Conservation (phyloP, 2,329 filamentous ascomycete species). For the Aspergillus viridinutans region DNA sequence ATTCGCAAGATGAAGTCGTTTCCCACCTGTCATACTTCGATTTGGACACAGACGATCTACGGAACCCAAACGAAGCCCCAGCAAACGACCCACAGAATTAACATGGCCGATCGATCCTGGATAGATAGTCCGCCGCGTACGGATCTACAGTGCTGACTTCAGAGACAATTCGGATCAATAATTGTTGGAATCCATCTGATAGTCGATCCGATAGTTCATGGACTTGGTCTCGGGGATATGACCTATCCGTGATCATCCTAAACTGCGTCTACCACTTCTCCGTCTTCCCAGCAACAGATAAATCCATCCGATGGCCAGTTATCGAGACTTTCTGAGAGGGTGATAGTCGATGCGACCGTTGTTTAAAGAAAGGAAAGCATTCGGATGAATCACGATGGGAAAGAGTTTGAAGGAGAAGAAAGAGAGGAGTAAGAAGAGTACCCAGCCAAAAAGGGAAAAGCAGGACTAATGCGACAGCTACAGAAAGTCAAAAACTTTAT, state of each 20-base stretch:
- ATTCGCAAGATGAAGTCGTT: constrained; percentile 5
- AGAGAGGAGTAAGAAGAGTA: neutral
- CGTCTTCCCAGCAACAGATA: neutral
- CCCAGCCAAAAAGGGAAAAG: neutral
- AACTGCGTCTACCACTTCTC: neutral
- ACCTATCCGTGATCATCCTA: neutral
- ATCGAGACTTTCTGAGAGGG: neutral
- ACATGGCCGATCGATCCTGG: neutral
- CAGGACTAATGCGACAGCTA: neutral
- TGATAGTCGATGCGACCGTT: neutral
- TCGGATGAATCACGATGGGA: neutral
- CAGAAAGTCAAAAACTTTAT: too few species aligned
- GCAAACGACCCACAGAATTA: constrained; percentile 1
- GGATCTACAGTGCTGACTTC: neutral
- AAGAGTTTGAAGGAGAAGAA: neutral
- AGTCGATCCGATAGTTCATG: neutral
- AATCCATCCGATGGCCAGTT: neutral
- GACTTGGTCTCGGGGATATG: neutral
- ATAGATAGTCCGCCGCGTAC: neutral
- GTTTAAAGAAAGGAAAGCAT: neutral
- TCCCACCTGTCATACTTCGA: constrained; percentile 13
- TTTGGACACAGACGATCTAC: neutral
- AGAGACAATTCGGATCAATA: neutral
- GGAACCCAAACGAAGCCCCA: constrained; percentile 6
- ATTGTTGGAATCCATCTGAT: neutral